These are phyloP conservation scores for Pyrus betulifolia DNA, from an alignment of 306 rosid genomes.

Conservation along the genomic window DNA sequence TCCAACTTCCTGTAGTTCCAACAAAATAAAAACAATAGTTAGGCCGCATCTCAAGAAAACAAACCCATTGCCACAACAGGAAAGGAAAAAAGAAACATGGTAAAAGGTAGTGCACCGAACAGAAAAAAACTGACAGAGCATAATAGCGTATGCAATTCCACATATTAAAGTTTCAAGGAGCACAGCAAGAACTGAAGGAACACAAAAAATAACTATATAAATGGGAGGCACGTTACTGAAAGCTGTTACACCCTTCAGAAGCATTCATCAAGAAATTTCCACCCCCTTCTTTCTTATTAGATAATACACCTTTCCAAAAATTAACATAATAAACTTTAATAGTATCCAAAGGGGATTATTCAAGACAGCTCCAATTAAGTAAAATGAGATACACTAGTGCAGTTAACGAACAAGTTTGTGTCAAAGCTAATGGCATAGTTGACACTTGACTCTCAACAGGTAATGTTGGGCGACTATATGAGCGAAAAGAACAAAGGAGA, in stretches of 20 bases:
- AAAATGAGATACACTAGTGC: not conserved
- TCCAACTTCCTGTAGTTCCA: slow-evolving; percentile 61
- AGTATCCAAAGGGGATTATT: not conserved
- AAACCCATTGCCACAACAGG: not conserved
- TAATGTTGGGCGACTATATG: not conserved
- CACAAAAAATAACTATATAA: no score
- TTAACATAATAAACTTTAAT: not conserved
- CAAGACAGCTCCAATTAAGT: not conserved
- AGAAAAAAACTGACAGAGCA: not conserved
- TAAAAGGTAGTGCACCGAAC: not conserved
- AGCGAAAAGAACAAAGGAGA: not conserved
- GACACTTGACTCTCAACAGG: not conserved
- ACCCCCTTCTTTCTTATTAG: not conserved
- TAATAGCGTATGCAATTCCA: not conserved
- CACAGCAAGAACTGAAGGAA: no score
- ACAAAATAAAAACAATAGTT: not conserved
- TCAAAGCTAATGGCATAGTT: not conserved
- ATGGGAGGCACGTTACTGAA: no score
- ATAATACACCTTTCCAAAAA: not conserved
- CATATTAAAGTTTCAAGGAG: no score
- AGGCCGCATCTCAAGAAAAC: slow-evolving; percentile 5
- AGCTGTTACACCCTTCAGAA: no score
- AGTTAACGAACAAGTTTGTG: not conserved
- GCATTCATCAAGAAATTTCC: no score
- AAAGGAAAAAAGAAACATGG: not conserved